phyloP scores from a whole-genome alignment of 805 yeast genomes.

The Nakazawaea holstii region DNA sequence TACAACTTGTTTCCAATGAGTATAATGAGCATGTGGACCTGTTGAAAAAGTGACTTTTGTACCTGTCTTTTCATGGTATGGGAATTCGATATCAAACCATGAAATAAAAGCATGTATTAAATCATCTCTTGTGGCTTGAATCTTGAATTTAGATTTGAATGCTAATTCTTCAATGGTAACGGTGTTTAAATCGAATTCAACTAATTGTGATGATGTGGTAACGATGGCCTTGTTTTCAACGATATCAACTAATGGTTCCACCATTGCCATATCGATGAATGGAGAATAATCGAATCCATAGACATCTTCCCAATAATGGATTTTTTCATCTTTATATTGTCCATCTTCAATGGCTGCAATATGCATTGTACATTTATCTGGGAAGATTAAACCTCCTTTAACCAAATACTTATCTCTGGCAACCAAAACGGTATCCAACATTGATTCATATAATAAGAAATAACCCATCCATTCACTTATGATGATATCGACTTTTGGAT shows the following conservation, averaged over 20 bases:
- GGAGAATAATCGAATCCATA: constrained; percentile 96
- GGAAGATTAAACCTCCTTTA: constrained; percentile 86
- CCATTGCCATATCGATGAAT: constrained; percentile 77
- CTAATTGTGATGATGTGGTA: constrained; percentile 66
- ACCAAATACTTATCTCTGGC: constrained; percentile 89
- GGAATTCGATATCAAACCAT: constrained; percentile 95
- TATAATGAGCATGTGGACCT: constrained; percentile 89
- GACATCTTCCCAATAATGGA: constrained; percentile 93
- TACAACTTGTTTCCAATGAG: constrained; percentile 99
- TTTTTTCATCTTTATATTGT: constrained; percentile 85
- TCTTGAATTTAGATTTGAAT: constrained; percentile 62
- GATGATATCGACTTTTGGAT: constrained; percentile 85
- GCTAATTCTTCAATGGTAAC: constrained; percentile 78
- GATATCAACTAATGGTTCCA: constrained; percentile 94
- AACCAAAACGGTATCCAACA: constrained; percentile 91
- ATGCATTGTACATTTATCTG: constrained; percentile 87
- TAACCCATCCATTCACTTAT: constrained; percentile 99
- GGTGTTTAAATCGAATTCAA: constrained; percentile 86
- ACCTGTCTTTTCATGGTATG: constrained; percentile 41
- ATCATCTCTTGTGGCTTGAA: constrained; percentile 75
- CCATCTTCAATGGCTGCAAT: constrained; percentile 92
- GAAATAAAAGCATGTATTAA: constrained; percentile 82
- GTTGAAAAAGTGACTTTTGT: constrained; percentile 77
- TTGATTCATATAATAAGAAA: constrained; percentile 89
- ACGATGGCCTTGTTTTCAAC: constrained; percentile 71